A percentile compares a stretch with the other conserved stretches of the same genome.
phyloP scores from a whole-genome alignment of 2,329 filamentous ascomycete genomes.

The Camillea tinctor region DNA sequence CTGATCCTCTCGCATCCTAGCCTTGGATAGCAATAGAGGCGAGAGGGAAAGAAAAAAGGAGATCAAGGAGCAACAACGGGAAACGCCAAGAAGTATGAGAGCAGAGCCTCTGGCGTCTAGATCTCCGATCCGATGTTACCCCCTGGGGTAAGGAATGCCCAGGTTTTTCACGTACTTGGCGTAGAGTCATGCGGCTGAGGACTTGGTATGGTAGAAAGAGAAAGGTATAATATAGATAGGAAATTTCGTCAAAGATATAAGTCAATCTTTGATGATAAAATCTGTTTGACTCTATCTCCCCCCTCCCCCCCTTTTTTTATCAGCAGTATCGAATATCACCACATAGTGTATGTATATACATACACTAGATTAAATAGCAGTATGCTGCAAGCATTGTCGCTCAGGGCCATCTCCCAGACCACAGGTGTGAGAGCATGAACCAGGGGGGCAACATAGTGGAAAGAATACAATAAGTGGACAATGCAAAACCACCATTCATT shows the following conservation, averaged over 20 bases:
- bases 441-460: background rate
- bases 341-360: background rate
- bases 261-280: too few relatives aligned
- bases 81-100: background rate
- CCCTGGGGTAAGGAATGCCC: too few relatives aligned
- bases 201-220: too few relatives aligned
- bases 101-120: background rate
- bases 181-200: too few relatives aligned
- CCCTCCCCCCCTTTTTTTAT: too few relatives aligned
- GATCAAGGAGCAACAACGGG: background rate
- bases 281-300: too few relatives aligned
- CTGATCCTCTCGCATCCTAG: too few relatives aligned
- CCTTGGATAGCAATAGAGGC: too few relatives aligned
- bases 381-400: background rate
- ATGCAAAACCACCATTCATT: background rate
- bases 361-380: background rate
- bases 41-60: background rate
- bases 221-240: too few relatives aligned
- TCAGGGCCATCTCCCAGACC: conserved; percentile 2
- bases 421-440: conserved; percentile 6
- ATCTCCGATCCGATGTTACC: background rate
- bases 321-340: background rate
- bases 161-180: too few relatives aligned
- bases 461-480: too few relatives aligned
- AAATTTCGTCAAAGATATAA: too few relatives aligned